A percentile compares a stretch with the other conserved stretches of the same genome.
phyloP scores from a whole-genome alignment of 805 yeast species.

The Cyberlindnera xylosilytica region DNA sequence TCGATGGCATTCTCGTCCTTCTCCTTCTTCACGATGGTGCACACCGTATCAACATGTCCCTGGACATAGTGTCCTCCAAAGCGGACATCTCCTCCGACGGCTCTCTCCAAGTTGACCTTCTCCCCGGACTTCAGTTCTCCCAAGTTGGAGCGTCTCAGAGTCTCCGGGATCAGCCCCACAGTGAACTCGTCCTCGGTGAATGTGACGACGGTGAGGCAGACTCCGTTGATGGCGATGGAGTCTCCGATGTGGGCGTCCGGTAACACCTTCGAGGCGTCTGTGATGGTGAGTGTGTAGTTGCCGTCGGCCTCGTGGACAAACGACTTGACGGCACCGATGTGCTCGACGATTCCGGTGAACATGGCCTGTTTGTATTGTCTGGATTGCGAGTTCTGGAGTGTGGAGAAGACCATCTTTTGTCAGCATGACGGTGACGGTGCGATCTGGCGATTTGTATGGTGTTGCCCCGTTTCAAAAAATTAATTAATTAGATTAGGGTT shows the following conservation, averaged over 20 bases:
- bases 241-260: constrained; percentile 90
- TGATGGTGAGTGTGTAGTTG: constrained; percentile 70
- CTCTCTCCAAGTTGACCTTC: constrained; percentile 86
- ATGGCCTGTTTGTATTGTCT: constrained; percentile 26
- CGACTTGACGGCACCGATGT: constrained; percentile 66
- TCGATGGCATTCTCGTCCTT: constrained; percentile 72
- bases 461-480: too few relatives aligned
- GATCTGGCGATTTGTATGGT: too few relatives aligned
- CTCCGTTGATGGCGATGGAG: constrained; percentile 86
- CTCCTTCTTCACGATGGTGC: constrained; percentile 34
- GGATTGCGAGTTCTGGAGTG: background rate
- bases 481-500: too few relatives aligned
- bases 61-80: constrained; percentile 98
- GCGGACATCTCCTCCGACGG: constrained; percentile 75
- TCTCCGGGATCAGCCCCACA: constrained; percentile 92
- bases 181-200: constrained; percentile 62
- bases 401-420: too few relatives aligned
- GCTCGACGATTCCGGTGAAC: constrained; percentile 95
- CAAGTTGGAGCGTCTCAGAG: constrained; percentile 75
- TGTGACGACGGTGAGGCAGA: constrained; percentile 88
- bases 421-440: too few relatives aligned
- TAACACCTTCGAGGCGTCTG: constrained; percentile 58
- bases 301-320: constrained; percentile 62
- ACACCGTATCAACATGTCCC: constrained; percentile 86
- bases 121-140: constrained; percentile 56